Evolutionary conservation across 352 stramenopile genomes (phyloP), one percentile per base, ranked within the genome.

Genomic region (Phytophthora sansomeana): DNA sequence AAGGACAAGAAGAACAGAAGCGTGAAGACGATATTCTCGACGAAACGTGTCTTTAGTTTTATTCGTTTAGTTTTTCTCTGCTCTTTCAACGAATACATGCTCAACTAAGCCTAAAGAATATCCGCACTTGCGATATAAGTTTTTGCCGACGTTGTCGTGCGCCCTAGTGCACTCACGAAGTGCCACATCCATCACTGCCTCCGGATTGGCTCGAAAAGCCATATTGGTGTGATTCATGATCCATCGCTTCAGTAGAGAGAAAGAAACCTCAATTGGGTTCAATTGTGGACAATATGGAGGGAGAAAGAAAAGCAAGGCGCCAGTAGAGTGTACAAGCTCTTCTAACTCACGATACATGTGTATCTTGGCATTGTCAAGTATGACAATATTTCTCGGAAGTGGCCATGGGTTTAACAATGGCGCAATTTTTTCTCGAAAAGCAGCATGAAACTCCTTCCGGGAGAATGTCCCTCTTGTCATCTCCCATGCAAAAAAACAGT

Each of bases 231-330:
- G 58, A 3, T 44, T 16, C 4, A 63, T 24, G 14, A 73, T 38
- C 58, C 51, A 73, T 16, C 51, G 17, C n/a, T 68, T 68, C 4
- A 68, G 44, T 4, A 60, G 39, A n/a, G 44, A 44, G 21, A 73
- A 61, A 3, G 41, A 47, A n/a, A 72, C 11, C 28, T 72, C 51
- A 30, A 67, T 67, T 9, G 64, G 57, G 29, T 49, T 63, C 3
- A 67, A 30, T 21, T 72, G 41, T 5, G 57, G 57, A 11, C 24
- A 67, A 17, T 72, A 63, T 6, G 64, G 64, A 26, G 29, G 54
- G 2, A 67, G 36, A 21, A 63, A 67, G n/a, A 72, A 67, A 10
- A 70, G 35, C 4, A 67, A 21, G 13, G 30, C 32, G 17, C 56
- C 44, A 1, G 30, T 55, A 9, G 46, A 42, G 38, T 57, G 43